Percentiles rank a stretch among this genome's conserved stretches.
phyloP scores from a whole-genome alignment of 768 basidiomycete species.

The Tylopilus rubrobrunneus region DNA sequence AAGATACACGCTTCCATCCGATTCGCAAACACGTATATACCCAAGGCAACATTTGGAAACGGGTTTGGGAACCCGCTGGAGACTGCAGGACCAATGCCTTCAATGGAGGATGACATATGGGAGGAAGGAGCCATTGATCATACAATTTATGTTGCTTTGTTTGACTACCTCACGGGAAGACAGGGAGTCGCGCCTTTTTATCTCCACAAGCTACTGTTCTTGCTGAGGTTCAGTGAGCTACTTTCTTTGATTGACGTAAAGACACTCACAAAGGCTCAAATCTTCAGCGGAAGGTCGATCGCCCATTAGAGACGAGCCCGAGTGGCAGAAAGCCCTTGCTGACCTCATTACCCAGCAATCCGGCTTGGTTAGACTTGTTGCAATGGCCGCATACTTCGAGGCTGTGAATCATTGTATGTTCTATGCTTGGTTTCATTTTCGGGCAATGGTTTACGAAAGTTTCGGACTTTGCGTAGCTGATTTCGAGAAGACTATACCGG shows the following conservation, averaged over 20 bases:
- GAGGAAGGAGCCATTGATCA: conserved; percentile 2
- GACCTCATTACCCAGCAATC: conserved; percentile 2
- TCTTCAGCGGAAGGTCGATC: conserved; percentile 2
- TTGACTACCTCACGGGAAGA: conserved; percentile 1
- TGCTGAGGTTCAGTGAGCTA: conserved; percentile 6
- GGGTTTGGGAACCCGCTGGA: conserved; percentile 6
- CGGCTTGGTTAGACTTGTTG: conserved; percentile 4
- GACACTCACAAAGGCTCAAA: neutral
- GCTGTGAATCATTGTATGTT: neutral
- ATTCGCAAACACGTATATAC: conserved; percentile 4
- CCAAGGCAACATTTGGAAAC: conserved; percentile 9
- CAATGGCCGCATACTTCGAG: conserved; percentile 4
- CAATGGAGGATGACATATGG: conserved; percentile 3
- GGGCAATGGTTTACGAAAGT: neutral
- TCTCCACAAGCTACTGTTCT: conserved; percentile 4
- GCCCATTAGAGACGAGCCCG: neutral
- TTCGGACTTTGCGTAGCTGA: neutral
- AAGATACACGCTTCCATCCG: conserved; percentile 7
- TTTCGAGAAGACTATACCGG: neutral
- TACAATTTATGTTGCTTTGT: conserved; percentile 1
- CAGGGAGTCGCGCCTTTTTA: conserved; percentile 4
- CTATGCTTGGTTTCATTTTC: neutral
- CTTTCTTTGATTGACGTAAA: neutral
- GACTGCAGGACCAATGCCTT: conserved; percentile 5
- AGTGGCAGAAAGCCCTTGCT: conserved; percentile 3